These are phyloP conservation scores for Ganoderma resinaceum DNA, from an alignment of 1,284 basidiomycete species.

Conservation along the genomic window DNA sequence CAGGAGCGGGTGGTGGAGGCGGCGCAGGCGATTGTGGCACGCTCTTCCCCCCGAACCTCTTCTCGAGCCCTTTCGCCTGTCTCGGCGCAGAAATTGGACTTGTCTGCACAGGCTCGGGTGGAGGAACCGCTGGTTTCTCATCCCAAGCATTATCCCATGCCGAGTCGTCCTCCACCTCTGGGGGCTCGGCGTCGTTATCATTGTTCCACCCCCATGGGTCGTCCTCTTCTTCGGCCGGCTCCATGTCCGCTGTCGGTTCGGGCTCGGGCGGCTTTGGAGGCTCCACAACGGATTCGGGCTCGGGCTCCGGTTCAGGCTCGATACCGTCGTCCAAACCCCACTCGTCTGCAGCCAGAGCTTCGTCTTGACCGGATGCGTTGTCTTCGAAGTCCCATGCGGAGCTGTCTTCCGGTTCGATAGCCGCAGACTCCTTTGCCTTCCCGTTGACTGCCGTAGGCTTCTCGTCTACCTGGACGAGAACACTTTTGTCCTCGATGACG, in stretches of 20 bases:
- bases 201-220: constrained; percentile 76
- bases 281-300: constrained; percentile 33
- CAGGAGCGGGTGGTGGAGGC: constrained; percentile 33
- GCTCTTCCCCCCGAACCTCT: constrained; percentile 58
- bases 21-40: constrained; percentile 27
- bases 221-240: constrained; percentile 45
- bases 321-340: constrained; percentile 68
- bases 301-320: constrained; percentile 32
- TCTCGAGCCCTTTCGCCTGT: constrained; percentile 63
- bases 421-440: constrained; percentile 4
- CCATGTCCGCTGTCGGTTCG: constrained; percentile 20
- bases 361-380: constrained; percentile 25
- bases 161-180: constrained; percentile 39
- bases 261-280: constrained; percentile 22
- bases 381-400: constrained; percentile 45
- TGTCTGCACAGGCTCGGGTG: constrained; percentile 40
- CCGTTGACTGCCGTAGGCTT: constrained; percentile 28
- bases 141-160: constrained; percentile 72
- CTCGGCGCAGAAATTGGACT: constrained; percentile 47
- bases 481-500: constrained; percentile 15
- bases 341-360: constrained; percentile 33
- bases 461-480: constrained; percentile 33
- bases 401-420: constrained; percentile 36
- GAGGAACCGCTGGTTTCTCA: constrained; percentile 43
- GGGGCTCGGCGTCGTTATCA: constrained; percentile 51